A percentile compares a stretch with the other conserved stretches of the same genome.
Evolutionary conservation across 2,329 filamentous ascomycete species (phyloP).

Genomic region (Phaeosphaeria sp.): DNA sequence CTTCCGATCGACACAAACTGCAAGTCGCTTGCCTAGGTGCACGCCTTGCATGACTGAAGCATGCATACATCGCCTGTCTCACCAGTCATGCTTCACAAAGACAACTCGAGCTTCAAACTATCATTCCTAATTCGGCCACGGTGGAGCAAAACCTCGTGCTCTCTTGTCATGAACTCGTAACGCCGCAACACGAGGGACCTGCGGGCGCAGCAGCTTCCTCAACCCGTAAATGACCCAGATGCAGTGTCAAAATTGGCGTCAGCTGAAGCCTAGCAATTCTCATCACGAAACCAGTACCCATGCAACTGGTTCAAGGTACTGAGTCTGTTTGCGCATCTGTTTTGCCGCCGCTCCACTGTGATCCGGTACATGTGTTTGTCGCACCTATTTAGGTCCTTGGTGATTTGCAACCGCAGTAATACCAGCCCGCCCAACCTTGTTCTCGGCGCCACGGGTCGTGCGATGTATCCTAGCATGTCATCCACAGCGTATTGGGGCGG

Average conservation of each 20-base stretch:
- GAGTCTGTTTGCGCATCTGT: conserved; percentile 19
- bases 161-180: background rate
- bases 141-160: background rate
- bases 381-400: conserved; percentile 19
- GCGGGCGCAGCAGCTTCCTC: background rate
- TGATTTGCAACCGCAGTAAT: conserved; percentile 13
- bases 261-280: conserved; percentile 10
- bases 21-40: conserved; percentile 15
- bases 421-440: conserved; percentile 5
- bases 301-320: conserved; percentile 16
- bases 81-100: conserved; percentile 6
- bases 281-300: background rate
- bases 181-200: background rate
- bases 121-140: background rate
- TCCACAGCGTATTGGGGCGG: conserved; percentile 14
- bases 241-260: conserved; percentile 14
- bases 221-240: conserved; percentile 14
- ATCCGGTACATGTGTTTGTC: conserved; percentile 16
- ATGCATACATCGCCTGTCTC: conserved; percentile 14
- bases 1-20: conserved; percentile 5
- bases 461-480: conserved; percentile 13
- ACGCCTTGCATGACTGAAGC: conserved; percentile 12
- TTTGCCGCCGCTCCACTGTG: conserved; percentile 20
- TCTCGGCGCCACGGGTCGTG: conserved; percentile 7
- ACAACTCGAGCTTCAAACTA: background rate